Percentiles rank a stretch among this genome's conserved stretches.
Conservation (phyloP, 2,329 filamentous ascomycete genomes). For the Colletotrichum horii region DNA sequence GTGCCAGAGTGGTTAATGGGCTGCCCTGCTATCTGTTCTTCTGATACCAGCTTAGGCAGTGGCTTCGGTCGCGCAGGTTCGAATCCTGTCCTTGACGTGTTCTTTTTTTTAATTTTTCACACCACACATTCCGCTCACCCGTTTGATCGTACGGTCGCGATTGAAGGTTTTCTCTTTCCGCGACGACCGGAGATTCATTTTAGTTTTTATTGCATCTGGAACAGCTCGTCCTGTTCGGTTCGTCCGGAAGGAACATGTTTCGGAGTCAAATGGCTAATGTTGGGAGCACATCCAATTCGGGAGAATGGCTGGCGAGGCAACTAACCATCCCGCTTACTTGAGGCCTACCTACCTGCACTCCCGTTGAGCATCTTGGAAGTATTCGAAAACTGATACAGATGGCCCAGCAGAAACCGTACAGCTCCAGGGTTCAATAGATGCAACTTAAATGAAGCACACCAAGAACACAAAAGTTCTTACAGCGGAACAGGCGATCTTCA, state of each 20-base stretch:
- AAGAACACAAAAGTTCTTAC: not conserved
- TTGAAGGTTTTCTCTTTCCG: not conserved
- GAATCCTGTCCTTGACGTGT: constrained; percentile 20
- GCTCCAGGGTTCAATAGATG: not conserved
- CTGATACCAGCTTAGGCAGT: constrained; percentile 5
- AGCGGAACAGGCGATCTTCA: not conserved
- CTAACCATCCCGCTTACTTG: not conserved
- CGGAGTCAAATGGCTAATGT: not conserved
- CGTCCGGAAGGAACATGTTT: not conserved
- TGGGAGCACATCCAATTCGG: not conserved
- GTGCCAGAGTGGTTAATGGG: constrained; percentile 23
- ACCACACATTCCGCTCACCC: not conserved
- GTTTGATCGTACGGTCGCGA: not conserved
- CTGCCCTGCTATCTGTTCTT: constrained; percentile 14
- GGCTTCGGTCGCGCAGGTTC: constrained; percentile 23
- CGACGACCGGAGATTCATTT: not conserved
- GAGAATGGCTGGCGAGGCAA: not conserved
- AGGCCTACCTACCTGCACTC: not conserved
- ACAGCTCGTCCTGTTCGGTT: not conserved
- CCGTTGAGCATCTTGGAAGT: not conserved
- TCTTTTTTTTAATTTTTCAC: not conserved
- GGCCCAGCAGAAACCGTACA: not conserved
- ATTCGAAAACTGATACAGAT: not conserved
- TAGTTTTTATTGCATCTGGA: not conserved
- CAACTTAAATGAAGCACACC: not conserved